Base-by-base conservation (phyloP, 805 yeast genomes). In the Metschnikowia cerradonensis region DNA sequence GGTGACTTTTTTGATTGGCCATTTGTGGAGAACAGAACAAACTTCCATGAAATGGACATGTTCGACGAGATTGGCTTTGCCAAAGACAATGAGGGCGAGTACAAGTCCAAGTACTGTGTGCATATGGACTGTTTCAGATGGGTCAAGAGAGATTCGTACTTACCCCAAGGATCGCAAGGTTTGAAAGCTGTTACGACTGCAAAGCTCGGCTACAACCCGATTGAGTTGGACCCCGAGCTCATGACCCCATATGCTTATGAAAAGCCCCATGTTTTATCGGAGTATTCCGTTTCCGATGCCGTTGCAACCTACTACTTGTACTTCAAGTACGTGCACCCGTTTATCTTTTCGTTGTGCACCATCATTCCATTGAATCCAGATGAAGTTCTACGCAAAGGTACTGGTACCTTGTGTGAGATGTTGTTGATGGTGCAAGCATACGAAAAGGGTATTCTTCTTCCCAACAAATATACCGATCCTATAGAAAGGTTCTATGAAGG, bases 1-100 rank as follows among this genome's bases (percentile, higher is more conserved):
- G 99, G 99, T 76, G 99, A 94, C 66, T 92, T 91, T 64, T 94
- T 94, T 70, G 99, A 94, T 75, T 94, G 99, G 98, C 99, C 99
- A 1, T 94, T 90, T 65, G 92, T 94, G 2, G 98, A 91, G 58
- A 85, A 88, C 13, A 77, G 99, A 64, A 85, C 97, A 2, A 72
- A 83, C 20, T 81, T 81, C 52, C 95, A 94, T 66, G 97, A 88
- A 14, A 66, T 94, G 56, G 85, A 87, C 64, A 86, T 94, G 94
- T 87, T 81, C 63, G 86, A 86, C 40, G 97, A 92, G 65, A 92
- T 92, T 60, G 99, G 99, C 2, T 94, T 94, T 67, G 89, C 89
- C 1, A 83, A 83, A 47, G 98, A 92, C 64, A 71, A 78, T 38
- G 96, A 90, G 61, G 96, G 90, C 39, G 97, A 91, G 65, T 94